Evolutionary conservation across 345 rosid genomes (phyloP).

Genomic region (Arabidopsis suecica): DNA sequence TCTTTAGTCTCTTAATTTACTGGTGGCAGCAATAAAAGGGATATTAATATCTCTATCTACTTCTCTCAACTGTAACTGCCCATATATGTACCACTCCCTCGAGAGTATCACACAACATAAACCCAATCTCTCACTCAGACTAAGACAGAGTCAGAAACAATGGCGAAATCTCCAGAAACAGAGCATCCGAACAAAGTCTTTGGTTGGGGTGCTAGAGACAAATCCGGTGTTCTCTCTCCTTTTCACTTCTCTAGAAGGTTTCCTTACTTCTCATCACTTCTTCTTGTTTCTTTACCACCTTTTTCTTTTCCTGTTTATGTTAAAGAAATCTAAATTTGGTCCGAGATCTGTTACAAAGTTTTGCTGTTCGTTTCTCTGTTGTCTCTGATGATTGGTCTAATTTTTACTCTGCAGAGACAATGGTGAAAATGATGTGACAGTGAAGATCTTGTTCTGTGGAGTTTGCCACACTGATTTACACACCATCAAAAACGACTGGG

Average conservation of each 20-base stretch:
- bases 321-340: background rate
- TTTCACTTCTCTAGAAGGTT: slow-evolving; percentile 87
- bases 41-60: slow-evolving; percentile 30
- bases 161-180: slow-evolving; percentile 66
- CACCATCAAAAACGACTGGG: slow-evolving; percentile 74
- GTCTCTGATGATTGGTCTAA: background rate
- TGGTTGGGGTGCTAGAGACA: slow-evolving; percentile 88
- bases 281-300: background rate
- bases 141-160: slow-evolving; percentile 33
- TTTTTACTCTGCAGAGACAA: slow-evolving; percentile 58
- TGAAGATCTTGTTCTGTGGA: slow-evolving; percentile 82
- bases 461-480: slow-evolving; percentile 88
- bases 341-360: slow-evolving; percentile 13
- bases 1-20: background rate
- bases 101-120: slow-evolving; percentile 2
- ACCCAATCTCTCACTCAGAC: slow-evolving; percentile 37
- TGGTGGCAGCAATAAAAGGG: slow-evolving; percentile 19
- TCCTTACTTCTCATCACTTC: background rate
- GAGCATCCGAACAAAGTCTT: slow-evolving; percentile 71
- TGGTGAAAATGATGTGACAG: slow-evolving; percentile 78
- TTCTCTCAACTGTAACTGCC: slow-evolving; percentile 5
- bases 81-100: slow-evolving; percentile 26
- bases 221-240: slow-evolving; percentile 74
- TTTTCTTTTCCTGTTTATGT: background rate
- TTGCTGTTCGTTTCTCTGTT: background rate